Evolutionary conservation across 2,329 filamentous ascomycete species (phyloP), one percentile per base, ranked within the genome.

Genomic region (Celoporthe dispersa): DNA sequence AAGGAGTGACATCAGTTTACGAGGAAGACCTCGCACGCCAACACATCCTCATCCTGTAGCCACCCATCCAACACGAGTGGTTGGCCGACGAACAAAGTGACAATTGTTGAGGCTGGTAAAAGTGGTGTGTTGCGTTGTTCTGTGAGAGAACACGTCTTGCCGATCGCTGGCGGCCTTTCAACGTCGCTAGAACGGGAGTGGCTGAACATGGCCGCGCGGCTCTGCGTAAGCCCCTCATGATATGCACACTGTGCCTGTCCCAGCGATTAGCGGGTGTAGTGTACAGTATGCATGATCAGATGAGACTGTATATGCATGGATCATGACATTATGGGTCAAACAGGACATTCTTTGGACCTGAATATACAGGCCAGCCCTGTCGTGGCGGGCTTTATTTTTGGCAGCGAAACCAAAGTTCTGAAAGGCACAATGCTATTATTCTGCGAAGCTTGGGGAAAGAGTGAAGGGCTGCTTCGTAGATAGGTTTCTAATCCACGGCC

Each of bases 201-300:
- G 70, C 67, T 67, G 53, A 68, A n/a, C 44, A 63, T 62, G 65
- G 70, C 70, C 70, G 67, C 68, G 68, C 70, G 70, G 65, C 68
- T 68, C 57, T 66, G 57, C 59, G 28, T 57, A 57, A n/a, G 64
- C 37, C 14, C 22, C 33, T 28, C 4, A 14, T 2, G 6, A 9
- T 0, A 16, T 51, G 2, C 28, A 28, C 67, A 71, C 70, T 69
- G 67, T 69, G n/a, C 0, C 6, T n/a, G 0, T 11, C 9, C 6
- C 1, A 1, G 5, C 28, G 12, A 2, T 8, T 7, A 9, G 1
- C 12, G 57, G 44, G 60, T 4, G 2, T 1, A 4, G 12, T 3
- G 25, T n/a, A 67, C 70, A 69, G 70, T 71, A 22, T 19, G n/a
- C 2, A 1, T 9, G 1, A 60, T 25, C 57, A 37, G 35, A 31